Evolutionary conservation across 2,329 filamentous ascomycete species (phyloP).

Genomic region (Amesomyces nigricolor): DNA sequence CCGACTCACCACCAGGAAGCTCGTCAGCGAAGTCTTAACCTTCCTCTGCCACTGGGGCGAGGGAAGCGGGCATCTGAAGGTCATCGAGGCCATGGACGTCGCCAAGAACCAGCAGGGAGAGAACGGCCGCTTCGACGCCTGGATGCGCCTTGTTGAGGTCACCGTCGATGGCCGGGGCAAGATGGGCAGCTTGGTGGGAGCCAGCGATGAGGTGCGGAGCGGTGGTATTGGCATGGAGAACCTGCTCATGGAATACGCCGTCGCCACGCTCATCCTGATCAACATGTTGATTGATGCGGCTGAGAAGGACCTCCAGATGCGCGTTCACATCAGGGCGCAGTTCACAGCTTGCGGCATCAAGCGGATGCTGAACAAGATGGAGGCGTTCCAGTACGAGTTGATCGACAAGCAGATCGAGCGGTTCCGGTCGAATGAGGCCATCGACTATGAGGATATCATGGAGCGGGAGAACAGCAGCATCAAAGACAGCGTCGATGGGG

Average conservation of each 20-base stretch:
- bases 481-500: slow-evolving; percentile 78
- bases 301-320: slow-evolving; percentile 79
- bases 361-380: slow-evolving; percentile 92
- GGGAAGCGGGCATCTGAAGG: slow-evolving; percentile 83
- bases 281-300: slow-evolving; percentile 95
- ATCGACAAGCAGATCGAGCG: slow-evolving; percentile 97
- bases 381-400: slow-evolving; percentile 94
- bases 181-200: slow-evolving; percentile 96
- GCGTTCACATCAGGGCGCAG: slow-evolving; percentile 91
- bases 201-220: slow-evolving; percentile 90
- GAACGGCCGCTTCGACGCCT: slow-evolving; percentile 93
- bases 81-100: slow-evolving; percentile 86
- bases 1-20: slow-evolving; percentile 82
- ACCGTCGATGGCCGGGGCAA: slow-evolving; percentile 95
- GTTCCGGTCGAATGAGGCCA: slow-evolving; percentile 88
- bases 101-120: slow-evolving; percentile 85
- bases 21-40: slow-evolving; percentile 92
- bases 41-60: slow-evolving; percentile 91
- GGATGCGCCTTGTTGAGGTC: slow-evolving; percentile 98
- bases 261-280: slow-evolving; percentile 88
- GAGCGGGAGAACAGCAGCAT: slow-evolving; percentile 87
- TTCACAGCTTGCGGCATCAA: slow-evolving; percentile 95
- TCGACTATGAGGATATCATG: slow-evolving; percentile 96
- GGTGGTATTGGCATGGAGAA: slow-evolving; percentile 99
- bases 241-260: slow-evolving; percentile 96